phyloP scores from a whole-genome alignment of 176 grass and related monocot species.

The Echinochloa phyllopogon region DNA sequence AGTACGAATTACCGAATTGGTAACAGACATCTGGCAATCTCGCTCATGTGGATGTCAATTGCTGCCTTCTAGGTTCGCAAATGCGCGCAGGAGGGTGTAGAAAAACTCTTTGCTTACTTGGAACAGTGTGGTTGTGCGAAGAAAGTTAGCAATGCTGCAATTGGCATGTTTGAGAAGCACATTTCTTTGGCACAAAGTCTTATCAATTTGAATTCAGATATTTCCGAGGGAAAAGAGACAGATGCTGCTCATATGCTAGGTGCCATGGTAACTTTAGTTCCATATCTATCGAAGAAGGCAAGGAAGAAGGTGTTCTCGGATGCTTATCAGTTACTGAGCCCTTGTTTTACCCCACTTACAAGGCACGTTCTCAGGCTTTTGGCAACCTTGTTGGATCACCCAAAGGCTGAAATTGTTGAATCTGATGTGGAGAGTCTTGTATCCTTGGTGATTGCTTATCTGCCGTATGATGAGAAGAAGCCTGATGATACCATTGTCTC shows the following conservation, averaged over 20 bases:
- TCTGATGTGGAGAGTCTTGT: constrained; percentile 60
- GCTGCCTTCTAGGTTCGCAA: constrained; percentile 68
- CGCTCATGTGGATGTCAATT: constrained; percentile 16
- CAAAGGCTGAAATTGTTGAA: constrained; percentile 58
- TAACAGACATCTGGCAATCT: not conserved
- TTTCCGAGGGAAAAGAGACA: constrained; percentile 50
- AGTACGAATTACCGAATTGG: not conserved
- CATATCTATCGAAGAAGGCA: constrained; percentile 70
- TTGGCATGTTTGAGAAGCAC: constrained; percentile 74
- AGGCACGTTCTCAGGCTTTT: constrained; percentile 69
- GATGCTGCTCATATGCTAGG: constrained; percentile 66
- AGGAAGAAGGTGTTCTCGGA: constrained; percentile 65
- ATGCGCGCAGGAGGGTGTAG: constrained; percentile 72
- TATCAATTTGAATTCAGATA: constrained; percentile 38
- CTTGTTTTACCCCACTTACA: constrained; percentile 62
- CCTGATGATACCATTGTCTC: constrained; percentile 66
- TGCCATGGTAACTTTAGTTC: constrained; percentile 58
- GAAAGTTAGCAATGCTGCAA: constrained; percentile 61
- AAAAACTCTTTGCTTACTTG: constrained; percentile 69
- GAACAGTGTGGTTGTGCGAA: constrained; percentile 54
- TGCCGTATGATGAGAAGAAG: constrained; percentile 72
- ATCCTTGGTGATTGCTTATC: constrained; percentile 62
- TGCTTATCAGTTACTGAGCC: constrained; percentile 57
- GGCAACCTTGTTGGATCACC: constrained; percentile 61
- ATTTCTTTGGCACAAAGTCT: constrained; percentile 49